phyloP scores from a whole-genome alignment of 1,284 basidiomycete species.

The Neonothopanus nambi region DNA sequence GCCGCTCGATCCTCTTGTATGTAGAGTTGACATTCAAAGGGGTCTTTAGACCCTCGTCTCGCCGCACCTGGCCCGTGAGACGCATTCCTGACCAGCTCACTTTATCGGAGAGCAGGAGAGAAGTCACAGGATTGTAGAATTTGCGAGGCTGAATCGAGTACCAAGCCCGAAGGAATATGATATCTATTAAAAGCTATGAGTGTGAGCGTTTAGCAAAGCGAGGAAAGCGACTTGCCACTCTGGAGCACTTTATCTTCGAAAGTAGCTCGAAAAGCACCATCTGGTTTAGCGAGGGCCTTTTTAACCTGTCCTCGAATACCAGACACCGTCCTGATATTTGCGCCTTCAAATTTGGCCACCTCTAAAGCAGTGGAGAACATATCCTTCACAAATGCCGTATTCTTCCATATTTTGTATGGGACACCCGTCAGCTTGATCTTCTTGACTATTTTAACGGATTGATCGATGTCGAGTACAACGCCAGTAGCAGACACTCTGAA shows the following conservation, averaged over 20 bases:
- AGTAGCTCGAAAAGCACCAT: conserved; percentile 93
- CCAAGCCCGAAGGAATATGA: conserved; percentile 96
- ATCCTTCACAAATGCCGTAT: conserved; percentile 97
- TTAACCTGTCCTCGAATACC: conserved; percentile 97
- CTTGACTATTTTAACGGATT: conserved; percentile 94
- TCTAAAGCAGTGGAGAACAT: conserved; percentile 95
- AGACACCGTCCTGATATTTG: conserved; percentile 92
- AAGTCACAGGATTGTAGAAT: conserved; percentile 97
- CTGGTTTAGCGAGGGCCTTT: conserved; percentile 91
- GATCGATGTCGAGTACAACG: conserved; percentile 92
- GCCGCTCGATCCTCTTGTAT: conserved; percentile 84
- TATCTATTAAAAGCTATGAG: conserved; percentile 56
- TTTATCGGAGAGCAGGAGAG: conserved; percentile 60
- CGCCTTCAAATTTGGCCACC: conserved; percentile 98
- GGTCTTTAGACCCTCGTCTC: conserved; percentile 82
- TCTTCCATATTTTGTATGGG: conserved; percentile 98
- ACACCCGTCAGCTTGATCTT: conserved; percentile 96
- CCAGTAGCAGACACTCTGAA: conserved; percentile 95
- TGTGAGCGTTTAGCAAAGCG: conserved; percentile 10
- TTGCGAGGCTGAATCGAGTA: conserved; percentile 93
- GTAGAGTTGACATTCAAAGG: conserved; percentile 84
- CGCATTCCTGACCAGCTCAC: conserved; percentile 90
- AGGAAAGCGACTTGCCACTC: conserved; percentile 67
- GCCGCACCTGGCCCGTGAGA: conserved; percentile 89
- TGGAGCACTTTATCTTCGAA: conserved; percentile 98